Conservation (phyloP, 495 filamentous ascomycete species). For the Penicillium coffeae region DNA sequence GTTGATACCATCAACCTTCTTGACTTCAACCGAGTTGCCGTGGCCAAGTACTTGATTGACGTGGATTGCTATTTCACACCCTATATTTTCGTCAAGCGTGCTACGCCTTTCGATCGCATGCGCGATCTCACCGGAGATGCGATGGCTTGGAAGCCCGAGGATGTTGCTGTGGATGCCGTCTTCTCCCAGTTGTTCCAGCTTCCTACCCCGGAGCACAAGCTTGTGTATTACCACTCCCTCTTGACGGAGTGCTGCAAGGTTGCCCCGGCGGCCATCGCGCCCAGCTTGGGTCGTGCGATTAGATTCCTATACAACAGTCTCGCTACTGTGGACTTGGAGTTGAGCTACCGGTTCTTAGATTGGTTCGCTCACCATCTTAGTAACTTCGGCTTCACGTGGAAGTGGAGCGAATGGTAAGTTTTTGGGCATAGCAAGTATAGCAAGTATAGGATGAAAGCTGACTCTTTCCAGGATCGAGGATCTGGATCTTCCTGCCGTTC, state of each 20-base stretch:
- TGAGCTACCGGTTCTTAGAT: slow-evolving; percentile 83
- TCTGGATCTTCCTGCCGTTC: slow-evolving; percentile 66
- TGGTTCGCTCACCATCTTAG: slow-evolving; percentile 98
- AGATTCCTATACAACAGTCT: slow-evolving; percentile 80
- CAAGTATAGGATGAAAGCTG: slow-evolving; percentile 3
- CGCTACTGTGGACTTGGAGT: slow-evolving; percentile 79
- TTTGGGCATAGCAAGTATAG: neutral
- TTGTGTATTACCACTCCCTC: slow-evolving; percentile 93
- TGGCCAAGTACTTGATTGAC: slow-evolving; percentile 86
- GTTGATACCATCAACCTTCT: slow-evolving; percentile 93
- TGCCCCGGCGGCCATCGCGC: slow-evolving; percentile 92
- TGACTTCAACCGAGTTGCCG: slow-evolving; percentile 84
- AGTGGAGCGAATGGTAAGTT: slow-evolving; percentile 91
- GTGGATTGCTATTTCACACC: slow-evolving; percentile 90
- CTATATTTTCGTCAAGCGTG: slow-evolving; percentile 85
- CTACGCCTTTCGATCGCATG: slow-evolving; percentile 85
- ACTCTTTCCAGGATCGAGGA: slow-evolving; percentile 63
- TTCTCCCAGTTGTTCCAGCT: slow-evolving; percentile 92
- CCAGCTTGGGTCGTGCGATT: slow-evolving; percentile 89
- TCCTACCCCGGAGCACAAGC: slow-evolving; percentile 83
- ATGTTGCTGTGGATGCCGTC: slow-evolving; percentile 93
- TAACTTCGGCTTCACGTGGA: slow-evolving; percentile 99
- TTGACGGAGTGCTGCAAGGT: slow-evolving; percentile 95
- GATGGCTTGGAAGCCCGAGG: slow-evolving; percentile 94
- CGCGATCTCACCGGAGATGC: slow-evolving; percentile 62